A percentile compares a stretch with the other conserved stretches of the same genome.
phyloP scores from a whole-genome alignment of 768 basidiomycete species.

The Boletus pseudopeckii region DNA sequence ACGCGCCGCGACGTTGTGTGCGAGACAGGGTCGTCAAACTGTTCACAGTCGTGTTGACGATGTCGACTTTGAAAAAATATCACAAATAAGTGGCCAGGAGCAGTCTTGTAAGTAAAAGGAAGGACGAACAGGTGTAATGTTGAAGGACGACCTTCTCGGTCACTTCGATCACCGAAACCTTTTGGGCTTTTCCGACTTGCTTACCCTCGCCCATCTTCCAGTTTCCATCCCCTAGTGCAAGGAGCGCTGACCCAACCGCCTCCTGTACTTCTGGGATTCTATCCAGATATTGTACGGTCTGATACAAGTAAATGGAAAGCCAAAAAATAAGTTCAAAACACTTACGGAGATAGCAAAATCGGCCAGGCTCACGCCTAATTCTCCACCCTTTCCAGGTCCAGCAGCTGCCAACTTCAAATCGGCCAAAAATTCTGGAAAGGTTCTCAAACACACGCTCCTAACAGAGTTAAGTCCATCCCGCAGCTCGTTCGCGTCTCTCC shows the following conservation, averaged over 20 bases:
- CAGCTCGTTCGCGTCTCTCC: constrained; percentile 59
- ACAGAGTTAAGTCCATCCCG: constrained; percentile 66
- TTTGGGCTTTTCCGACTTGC: constrained; percentile 49
- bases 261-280: constrained; percentile 65
- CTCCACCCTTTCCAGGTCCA: constrained; percentile 47
- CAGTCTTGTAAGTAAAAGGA: not conserved
- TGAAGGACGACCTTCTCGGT: constrained; percentile 64
- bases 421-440: constrained; percentile 80
- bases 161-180: constrained; percentile 40
- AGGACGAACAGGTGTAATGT: constrained; percentile 66
- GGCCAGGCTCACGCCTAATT: constrained; percentile 60
- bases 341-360: constrained; percentile 57
- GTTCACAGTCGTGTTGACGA: constrained; percentile 60
- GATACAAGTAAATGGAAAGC: not conserved
- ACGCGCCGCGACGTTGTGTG: constrained; percentile 56
- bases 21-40: constrained; percentile 65
- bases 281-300: constrained; percentile 71
- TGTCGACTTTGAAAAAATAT: constrained; percentile 52
- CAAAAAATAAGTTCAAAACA: constrained; percentile 1
- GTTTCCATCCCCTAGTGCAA: constrained; percentile 79
- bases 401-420: constrained; percentile 67
- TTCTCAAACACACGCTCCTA: constrained; percentile 67
- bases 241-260: constrained; percentile 62
- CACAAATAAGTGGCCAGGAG: not conserved
- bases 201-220: constrained; percentile 91